Percentiles rank a stretch among this genome's conserved stretches.
These are phyloP conservation scores for Ulota crispa DNA, from an alignment of 225 moss, liverwort and hornwort species.

Conservation along the genomic window DNA sequence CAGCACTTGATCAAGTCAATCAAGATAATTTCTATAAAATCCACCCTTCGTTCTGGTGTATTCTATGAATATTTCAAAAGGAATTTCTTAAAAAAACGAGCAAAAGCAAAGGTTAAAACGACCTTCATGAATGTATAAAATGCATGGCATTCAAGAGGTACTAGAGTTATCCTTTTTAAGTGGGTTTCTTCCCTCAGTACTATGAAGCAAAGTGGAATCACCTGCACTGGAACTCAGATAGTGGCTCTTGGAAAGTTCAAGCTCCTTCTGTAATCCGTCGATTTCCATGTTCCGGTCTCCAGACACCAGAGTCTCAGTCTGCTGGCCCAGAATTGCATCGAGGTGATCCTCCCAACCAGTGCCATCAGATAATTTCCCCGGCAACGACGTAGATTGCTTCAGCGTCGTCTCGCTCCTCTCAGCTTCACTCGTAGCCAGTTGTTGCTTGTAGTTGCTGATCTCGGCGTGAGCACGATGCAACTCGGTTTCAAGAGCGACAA, in stretches of 20 bases:
- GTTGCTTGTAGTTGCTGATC: conserved; percentile 48
- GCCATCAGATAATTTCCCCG: conserved; percentile 34
- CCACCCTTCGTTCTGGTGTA: no score
- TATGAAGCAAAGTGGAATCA: conserved; percentile 4
- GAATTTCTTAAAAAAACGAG: not conserved
- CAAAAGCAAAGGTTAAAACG: not conserved
- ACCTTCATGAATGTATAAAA: not conserved
- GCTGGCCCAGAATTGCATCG: conserved; percentile 45
- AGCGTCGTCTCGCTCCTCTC: conserved; percentile 26
- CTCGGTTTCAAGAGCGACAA: conserved; percentile 44
- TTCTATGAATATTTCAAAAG: not conserved
- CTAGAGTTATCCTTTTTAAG: not conserved
- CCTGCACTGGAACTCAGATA: conserved; percentile 38
- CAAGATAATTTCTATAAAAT: not conserved
- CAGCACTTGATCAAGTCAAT: not conserved
- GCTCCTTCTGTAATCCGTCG: conserved; percentile 43
- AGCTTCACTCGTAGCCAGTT: conserved; percentile 35
- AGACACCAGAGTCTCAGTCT: conserved; percentile 22
- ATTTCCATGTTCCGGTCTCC: conserved; percentile 28
- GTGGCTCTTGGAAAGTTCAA: conserved; percentile 41
- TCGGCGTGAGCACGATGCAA: conserved; percentile 54
- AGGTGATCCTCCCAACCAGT: conserved; percentile 60
- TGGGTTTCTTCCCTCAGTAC: not conserved
- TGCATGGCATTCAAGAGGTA: not conserved
- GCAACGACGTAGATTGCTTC: conserved; percentile 36